Evolutionary conservation across 2,329 filamentous ascomycete genomes (phyloP).

Genomic region (Beauveria sp.): DNA sequence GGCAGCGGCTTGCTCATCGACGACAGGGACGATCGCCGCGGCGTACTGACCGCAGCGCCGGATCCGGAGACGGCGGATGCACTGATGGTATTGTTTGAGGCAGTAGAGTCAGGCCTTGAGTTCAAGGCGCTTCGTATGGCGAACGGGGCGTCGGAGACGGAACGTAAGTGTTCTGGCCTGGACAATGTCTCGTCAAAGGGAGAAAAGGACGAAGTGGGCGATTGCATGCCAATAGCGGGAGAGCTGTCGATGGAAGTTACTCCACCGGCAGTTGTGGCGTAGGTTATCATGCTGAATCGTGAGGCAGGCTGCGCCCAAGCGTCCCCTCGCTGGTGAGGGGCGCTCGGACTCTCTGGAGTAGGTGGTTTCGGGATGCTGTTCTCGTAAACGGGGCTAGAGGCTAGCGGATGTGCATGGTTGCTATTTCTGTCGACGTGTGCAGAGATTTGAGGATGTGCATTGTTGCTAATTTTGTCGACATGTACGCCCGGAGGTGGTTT

Average conservation of each 20-base stretch:
- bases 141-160: background rate
- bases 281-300: conserved; percentile 58
- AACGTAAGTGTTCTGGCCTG: background rate
- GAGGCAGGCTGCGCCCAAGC: conserved; percentile 47
- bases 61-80: background rate
- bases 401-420: conserved; percentile 24
- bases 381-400: conserved; percentile 30
- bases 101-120: background rate
- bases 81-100: background rate
- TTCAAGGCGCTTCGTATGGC: background rate
- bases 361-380: conserved; percentile 20
- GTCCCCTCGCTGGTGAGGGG: conserved; percentile 16
- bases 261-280: conserved; percentile 38
- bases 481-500: conserved; percentile 34
- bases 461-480: conserved; percentile 18
- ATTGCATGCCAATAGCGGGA: background rate
- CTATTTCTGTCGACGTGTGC: conserved; percentile 18
- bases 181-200: background rate
- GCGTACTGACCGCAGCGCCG: background rate
- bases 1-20: conserved; percentile 53
- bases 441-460: conserved; percentile 24
- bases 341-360: conserved; percentile 20
- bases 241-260: background rate
- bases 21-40: conserved; percentile 19
- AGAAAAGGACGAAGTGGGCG: background rate